Evolutionary conservation across 352 stramenopile species (phyloP), one percentile per base, ranked within the genome.

Genomic region (Pythium biforme): DNA sequence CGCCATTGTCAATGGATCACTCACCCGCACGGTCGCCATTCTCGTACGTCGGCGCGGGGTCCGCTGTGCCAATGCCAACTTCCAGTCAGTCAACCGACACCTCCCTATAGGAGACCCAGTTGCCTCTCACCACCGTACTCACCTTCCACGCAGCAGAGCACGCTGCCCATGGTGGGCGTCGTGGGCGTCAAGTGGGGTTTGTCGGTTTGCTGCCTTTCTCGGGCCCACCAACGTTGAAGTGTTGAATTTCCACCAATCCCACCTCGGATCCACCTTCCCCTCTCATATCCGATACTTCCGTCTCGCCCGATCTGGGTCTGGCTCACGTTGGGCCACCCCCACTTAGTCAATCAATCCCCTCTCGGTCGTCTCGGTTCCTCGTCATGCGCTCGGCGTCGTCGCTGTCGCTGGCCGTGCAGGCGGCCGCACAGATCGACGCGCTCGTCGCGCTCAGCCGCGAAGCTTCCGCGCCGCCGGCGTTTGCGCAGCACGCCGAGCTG

Each of bases 391-490:
- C 55, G 5, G 17, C 31, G 15, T 59, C 66, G 37, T 58, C 59
- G 33, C 65, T 67, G 10, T 67, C 59, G 23, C 31, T 60, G 9
- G 51, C 57, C 2, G 41, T 49, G 15, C 47, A 53, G 22, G 54
- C 59, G 20, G 59, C 66, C 14, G 46, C 45, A 1, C 55, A 64
- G 52, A 70, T 64, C 57, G 59, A 72, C 33, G 54, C 55, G 54
- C 66, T 72, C 33, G 59, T 72, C 12, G 59, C 41, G 29, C 55
- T 72, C 29, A 68, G 59, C 23, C 66, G 66, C 43, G 66, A 68
- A 49, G 54, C 47, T 3, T 31, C 22, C 19, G 50, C 53, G 9
- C 45, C 66, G 7, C 25, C 49, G 8, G 40, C 48, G 31, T 64
- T 40, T 31, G 55, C 60, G 15, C 59, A 59, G 15, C 59, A 68